A percentile compares a stretch with the other conserved stretches of the same genome.
Conservation (phyloP, 2,329 filamentous ascomycete genomes). For the Grosmannia huntii region DNA sequence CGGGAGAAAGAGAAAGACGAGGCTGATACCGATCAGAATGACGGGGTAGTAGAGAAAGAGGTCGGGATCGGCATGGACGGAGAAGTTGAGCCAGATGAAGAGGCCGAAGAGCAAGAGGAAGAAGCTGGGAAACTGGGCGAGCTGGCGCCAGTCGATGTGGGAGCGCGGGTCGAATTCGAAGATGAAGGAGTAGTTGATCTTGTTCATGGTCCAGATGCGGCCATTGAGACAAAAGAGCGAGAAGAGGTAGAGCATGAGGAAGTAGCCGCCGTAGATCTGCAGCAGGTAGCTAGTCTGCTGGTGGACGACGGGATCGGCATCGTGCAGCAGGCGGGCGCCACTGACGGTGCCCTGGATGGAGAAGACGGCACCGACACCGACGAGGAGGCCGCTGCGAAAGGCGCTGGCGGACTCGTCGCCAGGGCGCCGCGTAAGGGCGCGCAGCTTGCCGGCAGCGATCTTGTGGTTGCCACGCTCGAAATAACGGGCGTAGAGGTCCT, state of each 20-base stretch:
- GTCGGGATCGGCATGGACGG: constrained; percentile 45
- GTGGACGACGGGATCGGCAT: constrained; percentile 33
- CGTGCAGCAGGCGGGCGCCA: constrained; percentile 38
- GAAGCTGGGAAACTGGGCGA: constrained; percentile 76
- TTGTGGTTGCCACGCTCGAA: constrained; percentile 93
- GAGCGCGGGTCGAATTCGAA: constrained; percentile 90
- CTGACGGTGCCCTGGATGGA: constrained; percentile 52
- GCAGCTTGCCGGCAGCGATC: constrained; percentile 74
- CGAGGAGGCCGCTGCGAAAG: constrained; percentile 50
- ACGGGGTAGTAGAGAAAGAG: constrained; percentile 83
- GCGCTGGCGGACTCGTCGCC: constrained; percentile 42
- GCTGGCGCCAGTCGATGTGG: constrained; percentile 77
- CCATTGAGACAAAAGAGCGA: constrained; percentile 78
- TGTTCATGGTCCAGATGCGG: constrained; percentile 66
- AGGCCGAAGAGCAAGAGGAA: constrained; percentile 68
- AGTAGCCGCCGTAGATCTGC: constrained; percentile 89
- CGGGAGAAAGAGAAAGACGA: constrained; percentile 62
- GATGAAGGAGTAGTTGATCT: constrained; percentile 93
- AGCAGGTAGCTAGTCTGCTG: constrained; percentile 55
- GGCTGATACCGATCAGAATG: constrained; percentile 57
- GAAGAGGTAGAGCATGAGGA: constrained; percentile 69
- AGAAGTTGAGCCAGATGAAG: constrained; percentile 83
- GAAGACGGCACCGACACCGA: constrained; percentile 57
- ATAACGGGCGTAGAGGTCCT: constrained; percentile 88
- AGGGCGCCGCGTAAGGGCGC: constrained; percentile 51